Conservation (phyloP, 805 yeast genomes). For the Saccharomycopsis oosterbeekiorum region DNA sequence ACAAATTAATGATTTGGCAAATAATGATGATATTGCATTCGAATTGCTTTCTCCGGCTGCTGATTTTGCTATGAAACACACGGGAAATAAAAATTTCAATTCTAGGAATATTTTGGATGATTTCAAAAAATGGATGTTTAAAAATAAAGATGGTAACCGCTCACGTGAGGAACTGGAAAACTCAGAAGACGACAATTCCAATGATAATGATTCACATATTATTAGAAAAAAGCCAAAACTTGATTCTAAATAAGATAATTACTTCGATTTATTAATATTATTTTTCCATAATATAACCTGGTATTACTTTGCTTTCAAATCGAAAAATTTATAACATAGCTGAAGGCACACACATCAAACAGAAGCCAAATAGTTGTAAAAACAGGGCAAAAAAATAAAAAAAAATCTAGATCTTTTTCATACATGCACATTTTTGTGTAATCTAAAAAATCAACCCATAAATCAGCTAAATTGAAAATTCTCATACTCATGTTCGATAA, state of each 20-base stretch:
- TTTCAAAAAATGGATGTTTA: conserved; percentile 29
- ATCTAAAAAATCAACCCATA: too few species aligned
- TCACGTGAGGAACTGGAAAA: not conserved
- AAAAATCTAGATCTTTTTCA: too few species aligned
- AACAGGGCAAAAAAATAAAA: too few species aligned
- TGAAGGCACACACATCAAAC: too few species aligned
- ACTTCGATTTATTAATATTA: too few species aligned
- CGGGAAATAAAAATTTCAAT: conserved; percentile 40
- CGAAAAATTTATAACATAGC: too few species aligned
- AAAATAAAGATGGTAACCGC: conserved; percentile 10
- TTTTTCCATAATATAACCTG: not conserved
- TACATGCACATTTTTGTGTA: too few species aligned
- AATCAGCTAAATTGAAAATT: too few species aligned
- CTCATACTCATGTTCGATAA: too few species aligned
- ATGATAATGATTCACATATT: conserved; percentile 1
- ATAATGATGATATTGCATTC: conserved; percentile 7
- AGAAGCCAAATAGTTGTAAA: too few species aligned
- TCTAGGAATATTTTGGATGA: conserved; percentile 25
- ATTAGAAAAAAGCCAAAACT: conserved; percentile 9
- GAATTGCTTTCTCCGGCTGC: conserved; percentile 44
- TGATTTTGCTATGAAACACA: conserved; percentile 54
- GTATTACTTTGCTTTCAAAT: not conserved
- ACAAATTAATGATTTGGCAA: conserved; percentile 18
- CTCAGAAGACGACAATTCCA: conserved; percentile 2
- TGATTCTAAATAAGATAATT: not conserved